Base-by-base conservation (phyloP, 306 rosid genomes). In the Medicago arabica region DNA sequence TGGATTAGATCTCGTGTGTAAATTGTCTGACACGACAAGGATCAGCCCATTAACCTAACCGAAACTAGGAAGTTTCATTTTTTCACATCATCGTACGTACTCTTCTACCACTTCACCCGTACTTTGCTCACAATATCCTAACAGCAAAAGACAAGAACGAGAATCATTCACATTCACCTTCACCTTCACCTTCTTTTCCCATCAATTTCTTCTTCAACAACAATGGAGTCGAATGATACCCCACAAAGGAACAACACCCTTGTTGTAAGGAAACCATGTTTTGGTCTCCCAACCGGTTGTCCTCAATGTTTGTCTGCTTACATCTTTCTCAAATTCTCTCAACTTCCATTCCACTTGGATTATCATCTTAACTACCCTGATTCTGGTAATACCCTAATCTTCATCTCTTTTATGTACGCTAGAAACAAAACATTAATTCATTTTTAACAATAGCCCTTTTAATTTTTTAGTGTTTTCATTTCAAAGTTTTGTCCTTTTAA, bases 251-350 rank as follows among this genome's bases (percentile, higher is more conserved):
- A 89, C 70, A 89, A 89, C 70, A 89, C 87, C 44, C 76, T 95
- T 17, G 93, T 90, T 16, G 91, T 88, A 64, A 83, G 99, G 72
- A 95, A 89, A 67, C 87, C 99, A n/a, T 92, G 92, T 57, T 95
- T 85, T 64, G 92, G 89, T 51, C 93, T 96, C 63, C 99, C 99
- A 16, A 87, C 93, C 3, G 93, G 86, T 72, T 96, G 98, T 75
- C 89, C 93, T 70, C 85, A 86, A 19, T 90, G 93, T 83, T 81
- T 96, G 63, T 88, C 98, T 6, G 78, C 85, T 54, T 92, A 80
- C 82, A 66, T 90, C 72, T 96, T 90, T 85, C 91, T 96, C 83
- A 85, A 79, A 58, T 83, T 92, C 47, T 88, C 98, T n/a, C 86
- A 89, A 67, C 7, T 86, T 36, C 90, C 91, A 0, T 96, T 96